A percentile compares a stretch with the other conserved stretches of the same genome.
Conservation (phyloP, 495 filamentous ascomycete species). For the Penicillium tannophilum region DNA sequence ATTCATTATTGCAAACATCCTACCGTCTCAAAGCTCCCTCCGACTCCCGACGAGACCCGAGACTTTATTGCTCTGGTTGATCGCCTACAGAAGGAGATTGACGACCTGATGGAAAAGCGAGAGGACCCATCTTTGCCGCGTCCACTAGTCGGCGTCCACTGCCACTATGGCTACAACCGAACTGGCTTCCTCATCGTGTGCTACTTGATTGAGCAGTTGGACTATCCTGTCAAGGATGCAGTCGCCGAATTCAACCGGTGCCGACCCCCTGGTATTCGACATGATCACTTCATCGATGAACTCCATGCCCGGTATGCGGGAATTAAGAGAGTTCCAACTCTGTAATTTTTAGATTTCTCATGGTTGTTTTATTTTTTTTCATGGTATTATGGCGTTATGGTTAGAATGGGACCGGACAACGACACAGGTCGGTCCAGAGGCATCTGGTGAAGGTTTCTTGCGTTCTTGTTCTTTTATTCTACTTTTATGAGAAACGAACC, state of each 20-base stretch:
- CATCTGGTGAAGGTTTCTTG: constrained; percentile 8
- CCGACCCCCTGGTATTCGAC: constrained; percentile 82
- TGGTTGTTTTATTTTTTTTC: constrained; percentile 3
- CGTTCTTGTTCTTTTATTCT: constrained; percentile 8
- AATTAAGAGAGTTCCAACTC: constrained; percentile 54
- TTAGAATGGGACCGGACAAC: constrained; percentile 4
- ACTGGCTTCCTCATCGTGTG: constrained; percentile 90
- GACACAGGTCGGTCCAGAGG: constrained; percentile 6
- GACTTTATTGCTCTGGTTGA: constrained; percentile 82
- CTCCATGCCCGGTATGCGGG: constrained; percentile 77
- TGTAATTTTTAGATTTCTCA: constrained; percentile 31
- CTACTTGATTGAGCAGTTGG: constrained; percentile 82
- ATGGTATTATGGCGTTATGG: constrained; percentile 18
- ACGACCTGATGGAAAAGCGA: constrained; percentile 37
- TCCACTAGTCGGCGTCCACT: constrained; percentile 77
- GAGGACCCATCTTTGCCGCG: constrained; percentile 52
- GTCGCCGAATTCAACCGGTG: constrained; percentile 75
- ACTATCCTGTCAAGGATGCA: constrained; percentile 72
- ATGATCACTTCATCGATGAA: constrained; percentile 86
- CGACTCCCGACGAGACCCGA: constrained; percentile 71
- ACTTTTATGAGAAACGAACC: constrained; percentile 25
- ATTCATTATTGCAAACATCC: constrained; percentile 86
- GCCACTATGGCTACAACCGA: constrained; percentile 93
- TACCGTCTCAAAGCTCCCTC: constrained; percentile 90
- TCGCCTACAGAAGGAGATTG: constrained; percentile 53